Base-by-base conservation (phyloP, 495 filamentous ascomycete genomes). In the Aspergillus funiculosus region DNA sequence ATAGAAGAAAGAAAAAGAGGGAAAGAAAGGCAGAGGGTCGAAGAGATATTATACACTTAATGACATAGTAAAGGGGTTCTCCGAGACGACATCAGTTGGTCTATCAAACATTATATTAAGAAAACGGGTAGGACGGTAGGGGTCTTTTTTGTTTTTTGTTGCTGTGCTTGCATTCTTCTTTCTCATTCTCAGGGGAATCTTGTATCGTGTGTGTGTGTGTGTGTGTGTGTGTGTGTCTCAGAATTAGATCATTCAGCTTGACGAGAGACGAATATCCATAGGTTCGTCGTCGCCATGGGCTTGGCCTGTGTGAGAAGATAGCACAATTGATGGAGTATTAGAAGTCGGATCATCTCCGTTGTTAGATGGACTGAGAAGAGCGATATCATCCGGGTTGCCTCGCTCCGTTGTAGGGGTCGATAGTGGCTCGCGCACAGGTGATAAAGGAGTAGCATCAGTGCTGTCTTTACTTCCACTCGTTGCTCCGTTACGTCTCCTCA, bases 401-500 rank as follows among this genome's bases (percentile, higher is more conserved):
- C 54, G 48, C 32, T 64, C 65, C 1, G 55, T 57, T 2, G 37
- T 43, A 5, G 57, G 51, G 22, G 64, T 59, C 17, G 62, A 62
- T 5, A 42, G 43, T 20, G 67, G 66, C 43, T 69, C 69, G 22
- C 46, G 58, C 13, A 68, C 59, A 10, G 66, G 44, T 6, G 67
- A 53, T 7, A 72, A 53, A 29, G 50, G 50, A 7, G 58, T 59
- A 11, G 58, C 59, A 52, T 78, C 70, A 26, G 53, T 54, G 43
- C 71, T 65, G 43, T 71, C 68, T 59, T 78, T 73, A 56, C 72
- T 70, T 26, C 68, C 64, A 55, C 59, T 63, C 22, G 63, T 59
- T 17, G 68, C 55, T 19, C 60, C 66, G 39, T 77, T 76, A 41
- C 77, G 77, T 50, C 80, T 71, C 58, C 78, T 71, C 54, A 82